Evolutionary conservation across 768 basidiomycete species (phyloP), one percentile per base, ranked within the genome.

Genomic region (Pisolithus tinctorius): DNA sequence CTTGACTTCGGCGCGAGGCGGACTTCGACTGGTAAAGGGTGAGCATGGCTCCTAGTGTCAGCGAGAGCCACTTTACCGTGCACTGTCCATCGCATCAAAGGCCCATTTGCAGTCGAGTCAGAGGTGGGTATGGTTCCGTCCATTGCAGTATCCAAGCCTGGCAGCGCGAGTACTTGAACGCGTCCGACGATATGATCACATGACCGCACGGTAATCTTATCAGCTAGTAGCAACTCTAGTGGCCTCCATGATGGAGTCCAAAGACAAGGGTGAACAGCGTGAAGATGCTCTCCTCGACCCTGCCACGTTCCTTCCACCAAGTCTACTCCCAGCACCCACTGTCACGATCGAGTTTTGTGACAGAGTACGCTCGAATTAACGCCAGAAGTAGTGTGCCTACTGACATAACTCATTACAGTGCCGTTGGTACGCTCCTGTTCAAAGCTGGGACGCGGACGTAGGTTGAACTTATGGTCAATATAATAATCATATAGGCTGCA

Each of bases 311-410:
- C 65, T 77, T 9, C 77, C 79, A 50, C 86, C 84, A 3, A 66
- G 63, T 6, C 69, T 74, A 20, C 62, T 74, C 31, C 66, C 63
- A 5, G n/a, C 54, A 9, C 81, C 88, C 3, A 78, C 78, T 27
- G 70, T 95, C n/a, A 78, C 78, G 6, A 88, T 97, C 55, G 93
- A 97, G 66, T 97, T 92, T 63, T 97, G 93, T 66, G 90, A 94
- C 65, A 75, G 91, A 72, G 89, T 92, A 63, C 62, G 86, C 11
- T 14, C 47, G 46, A 47, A 50, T 49, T 31, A 11, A 49, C 34
- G 23, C 31, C 6, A 56, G 30, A 8, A 40, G 25, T 41, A 23
- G 20, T 47, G 45, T 25, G 39, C 31, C 48, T 39, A 16, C 43
- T 48, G 34, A 16, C 44, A 41, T 26, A 47, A 54, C 41, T 6